A percentile compares a stretch with the other conserved stretches of the same genome.
phyloP scores from a whole-genome alignment of 2,329 filamentous ascomycete genomes.

The Nemania sp. region DNA sequence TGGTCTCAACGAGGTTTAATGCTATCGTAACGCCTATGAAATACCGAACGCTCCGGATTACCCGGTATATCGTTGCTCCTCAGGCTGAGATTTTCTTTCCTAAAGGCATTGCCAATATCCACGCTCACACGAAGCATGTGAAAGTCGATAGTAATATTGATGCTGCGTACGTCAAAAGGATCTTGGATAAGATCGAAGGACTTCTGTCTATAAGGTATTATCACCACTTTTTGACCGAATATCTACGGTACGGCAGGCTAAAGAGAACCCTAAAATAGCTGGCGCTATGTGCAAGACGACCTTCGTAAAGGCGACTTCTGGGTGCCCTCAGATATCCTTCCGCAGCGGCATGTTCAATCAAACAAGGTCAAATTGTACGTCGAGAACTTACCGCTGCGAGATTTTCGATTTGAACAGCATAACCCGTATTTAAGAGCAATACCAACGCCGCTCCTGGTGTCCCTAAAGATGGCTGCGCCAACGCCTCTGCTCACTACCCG shows the following conservation, averaged over 20 bases:
- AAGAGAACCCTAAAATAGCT: constrained; percentile 47
- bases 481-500: constrained; percentile 57
- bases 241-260: constrained; percentile 1
- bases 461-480: constrained; percentile 56
- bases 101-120: constrained; percentile 53
- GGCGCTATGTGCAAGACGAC: constrained; percentile 54
- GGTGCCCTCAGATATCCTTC: constrained; percentile 56
- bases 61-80: constrained; percentile 53
- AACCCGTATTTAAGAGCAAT: constrained; percentile 56
- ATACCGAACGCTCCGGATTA: constrained; percentile 57
- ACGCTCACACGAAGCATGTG: constrained; percentile 56
- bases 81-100: constrained; percentile 52
- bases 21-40: constrained; percentile 58
- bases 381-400: constrained; percentile 57
- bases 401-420: constrained; percentile 52
- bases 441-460: constrained; percentile 55
- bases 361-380: constrained; percentile 54
- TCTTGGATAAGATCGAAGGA: constrained; percentile 54
- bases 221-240: background rate
- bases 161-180: constrained; percentile 51
- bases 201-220: constrained; percentile 57
- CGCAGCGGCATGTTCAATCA: constrained; percentile 47
- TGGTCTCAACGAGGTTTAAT: constrained; percentile 56
- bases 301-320: constrained; percentile 50
- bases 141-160: constrained; percentile 57